Conservation (phyloP, 1,284 basidiomycete species). For the Lignosus rhinocerotis region DNA sequence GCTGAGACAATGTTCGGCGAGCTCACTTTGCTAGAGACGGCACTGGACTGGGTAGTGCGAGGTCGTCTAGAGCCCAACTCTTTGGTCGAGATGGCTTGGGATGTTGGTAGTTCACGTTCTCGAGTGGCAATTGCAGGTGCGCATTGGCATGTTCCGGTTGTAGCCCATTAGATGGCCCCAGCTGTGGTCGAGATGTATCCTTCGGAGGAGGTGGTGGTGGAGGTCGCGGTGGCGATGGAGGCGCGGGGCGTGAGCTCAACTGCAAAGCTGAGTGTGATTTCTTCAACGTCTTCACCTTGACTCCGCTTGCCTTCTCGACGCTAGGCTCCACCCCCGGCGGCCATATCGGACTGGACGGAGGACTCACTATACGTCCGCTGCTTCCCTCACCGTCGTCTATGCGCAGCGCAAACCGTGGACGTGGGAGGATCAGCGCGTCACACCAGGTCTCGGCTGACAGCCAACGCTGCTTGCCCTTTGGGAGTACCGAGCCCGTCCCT, state of each 20-base stretch:
- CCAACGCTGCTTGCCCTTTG: conserved; percentile 59
- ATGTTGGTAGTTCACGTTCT: neutral
- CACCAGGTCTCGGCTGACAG: conserved; percentile 77
- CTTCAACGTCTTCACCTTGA: conserved; percentile 20
- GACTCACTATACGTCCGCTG: conserved; percentile 48
- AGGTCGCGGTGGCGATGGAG: conserved; percentile 14
- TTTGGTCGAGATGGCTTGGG: conserved; percentile 37
- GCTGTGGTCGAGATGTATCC: conserved; percentile 9
- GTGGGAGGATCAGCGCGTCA: conserved; percentile 72
- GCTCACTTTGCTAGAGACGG: conserved; percentile 60
- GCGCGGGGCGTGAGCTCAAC: conserved; percentile 10
- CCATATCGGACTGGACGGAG: conserved; percentile 48
- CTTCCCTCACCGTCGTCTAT: conserved; percentile 29
- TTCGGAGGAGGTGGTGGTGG: conserved; percentile 7
- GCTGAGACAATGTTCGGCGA: neutral
- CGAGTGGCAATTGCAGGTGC: conserved; percentile 1
- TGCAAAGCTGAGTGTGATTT: conserved; percentile 25
- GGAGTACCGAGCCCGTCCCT: conserved; percentile 13
- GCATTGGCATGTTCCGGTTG: conserved; percentile 6
- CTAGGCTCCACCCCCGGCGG: conserved; percentile 22
- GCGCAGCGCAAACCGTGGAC: conserved; percentile 61
- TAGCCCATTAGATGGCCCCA: conserved; percentile 14
- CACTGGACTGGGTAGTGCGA: conserved; percentile 57
- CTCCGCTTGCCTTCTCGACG: conserved; percentile 4
- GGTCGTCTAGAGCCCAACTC: conserved; percentile 58